Base-by-base conservation (phyloP, 306 rosid species). In the Quercus bicolor region DNA sequence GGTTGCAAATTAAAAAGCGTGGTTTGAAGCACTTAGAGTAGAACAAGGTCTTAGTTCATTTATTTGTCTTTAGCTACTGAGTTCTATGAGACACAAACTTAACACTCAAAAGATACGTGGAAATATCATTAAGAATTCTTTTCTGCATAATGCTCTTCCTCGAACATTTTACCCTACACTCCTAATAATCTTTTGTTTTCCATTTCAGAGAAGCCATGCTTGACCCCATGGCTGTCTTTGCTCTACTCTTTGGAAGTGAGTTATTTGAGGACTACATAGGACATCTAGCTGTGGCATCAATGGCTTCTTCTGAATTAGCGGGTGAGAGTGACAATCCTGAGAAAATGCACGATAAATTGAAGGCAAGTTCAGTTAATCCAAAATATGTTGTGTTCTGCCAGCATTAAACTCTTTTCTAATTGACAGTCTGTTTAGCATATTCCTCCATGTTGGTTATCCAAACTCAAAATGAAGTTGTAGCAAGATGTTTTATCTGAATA, bases 241-340 rank as follows among this genome's bases (percentile, higher is more conserved):
- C 98, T 33, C 87, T 91, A 77, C 91, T 91, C 72, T 93, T 95
- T 74, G 98, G 99, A 79, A 93, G 97, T 81, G 98, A 93, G 84
- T 76, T 91, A 82, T 95, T 95, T 82, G 99, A 95, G 86, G 94
- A 93, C 82, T 95, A 95, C 60, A 56, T 90, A 54, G 98, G 99
- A 74, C 98, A 93, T 86, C 78, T 93, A 75, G 94, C 97, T 68
- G 97, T 93, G 68, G 94, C 98, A 75, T 90, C 99, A 11, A 91
- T 95, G 97, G 92, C 98, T 77, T 89, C 98, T 76, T 90, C 97
- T 69, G 98, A 86, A 59, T 72, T 91, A 61, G 84, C 80, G 1
- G 88, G 80, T 48, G 94, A 91, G 77, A 79, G 19, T 72, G 90
- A 90, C 18, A 88, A 87, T 85, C 84, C 89, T 20, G 97, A 91